Evolutionary conservation across 768 basidiomycete genomes (phyloP).

Genomic region (Russula virescens): DNA sequence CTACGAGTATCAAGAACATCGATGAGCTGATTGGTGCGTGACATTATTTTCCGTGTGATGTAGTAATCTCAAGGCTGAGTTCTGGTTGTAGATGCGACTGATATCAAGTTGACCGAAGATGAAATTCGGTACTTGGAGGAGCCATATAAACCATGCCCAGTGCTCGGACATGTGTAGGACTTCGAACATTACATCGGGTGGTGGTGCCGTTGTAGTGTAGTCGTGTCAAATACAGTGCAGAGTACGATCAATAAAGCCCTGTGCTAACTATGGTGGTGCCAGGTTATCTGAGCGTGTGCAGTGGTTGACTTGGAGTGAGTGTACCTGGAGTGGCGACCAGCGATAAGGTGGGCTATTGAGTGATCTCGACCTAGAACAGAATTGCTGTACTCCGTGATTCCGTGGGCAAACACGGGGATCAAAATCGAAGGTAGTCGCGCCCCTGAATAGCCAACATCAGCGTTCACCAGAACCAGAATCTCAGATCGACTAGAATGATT

Average conservation of each 20-base stretch:
- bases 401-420: conserved; percentile 11
- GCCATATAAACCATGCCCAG: conserved; percentile 20
- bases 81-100: conserved; percentile 3
- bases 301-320: no score
- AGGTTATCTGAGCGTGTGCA: no score
- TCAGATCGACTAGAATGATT: conserved; percentile 6
- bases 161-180: conserved; percentile 6
- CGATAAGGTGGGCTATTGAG: no score
- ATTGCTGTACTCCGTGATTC: no score
- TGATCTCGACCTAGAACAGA: no score
- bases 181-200: no score
- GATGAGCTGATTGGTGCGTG: conserved; percentile 21
- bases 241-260: no score
- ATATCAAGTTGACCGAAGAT: conserved; percentile 14
- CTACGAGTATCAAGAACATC: conserved; percentile 19
- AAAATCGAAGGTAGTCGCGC: conserved; percentile 10
- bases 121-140: conserved; percentile 20
- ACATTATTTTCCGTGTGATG: background rate
- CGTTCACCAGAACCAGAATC: conserved; percentile 8
- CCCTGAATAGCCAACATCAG: conserved; percentile 18
- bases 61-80: background rate
- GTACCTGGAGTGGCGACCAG: no score
- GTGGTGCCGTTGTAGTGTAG: no score
- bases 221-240: no score
- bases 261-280: no score